Percentiles rank a stretch among this genome's conserved stretches.
Evolutionary conservation across 306 rosid species (phyloP).

Genomic region (Citrullus amarus): DNA sequence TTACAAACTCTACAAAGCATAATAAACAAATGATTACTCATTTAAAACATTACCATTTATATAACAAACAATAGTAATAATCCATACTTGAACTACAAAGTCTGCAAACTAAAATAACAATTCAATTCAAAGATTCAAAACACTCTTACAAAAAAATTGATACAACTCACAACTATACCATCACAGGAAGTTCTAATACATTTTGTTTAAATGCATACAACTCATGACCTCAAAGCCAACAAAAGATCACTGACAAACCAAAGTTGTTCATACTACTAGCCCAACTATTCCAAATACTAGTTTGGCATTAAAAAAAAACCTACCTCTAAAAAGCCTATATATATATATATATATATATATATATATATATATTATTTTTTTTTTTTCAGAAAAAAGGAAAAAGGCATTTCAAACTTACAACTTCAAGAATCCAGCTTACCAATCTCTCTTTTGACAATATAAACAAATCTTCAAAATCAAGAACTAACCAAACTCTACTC

Average conservation of each 20-base stretch:
- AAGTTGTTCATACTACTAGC: background rate
- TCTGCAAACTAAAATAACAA: background rate
- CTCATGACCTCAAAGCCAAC: conserved; percentile 6
- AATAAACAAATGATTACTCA: background rate
- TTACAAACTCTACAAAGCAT: background rate
- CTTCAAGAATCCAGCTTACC: background rate
- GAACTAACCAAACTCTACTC: conserved; percentile 7
- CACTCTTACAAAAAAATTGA: background rate
- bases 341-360: no score
- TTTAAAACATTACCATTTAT: background rate
- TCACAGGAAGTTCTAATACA: background rate
- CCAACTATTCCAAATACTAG: background rate
- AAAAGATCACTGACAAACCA: background rate
- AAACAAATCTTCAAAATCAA: conserved; percentile 1
- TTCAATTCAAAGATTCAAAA: background rate
- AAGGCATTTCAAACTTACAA: conserved; percentile 7
- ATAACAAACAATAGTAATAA: background rate
- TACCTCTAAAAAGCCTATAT: background rate
- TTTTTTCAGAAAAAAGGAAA: background rate
- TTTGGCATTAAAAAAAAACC: background rate
- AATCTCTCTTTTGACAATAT: background rate
- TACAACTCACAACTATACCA: background rate
- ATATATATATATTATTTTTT: background rate
- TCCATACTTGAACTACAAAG: background rate
- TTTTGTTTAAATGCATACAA: background rate